A percentile compares a stretch with the other conserved stretches of the same genome.
phyloP scores from a whole-genome alignment of 1,284 basidiomycete species.

The Earliella scabrosa region DNA sequence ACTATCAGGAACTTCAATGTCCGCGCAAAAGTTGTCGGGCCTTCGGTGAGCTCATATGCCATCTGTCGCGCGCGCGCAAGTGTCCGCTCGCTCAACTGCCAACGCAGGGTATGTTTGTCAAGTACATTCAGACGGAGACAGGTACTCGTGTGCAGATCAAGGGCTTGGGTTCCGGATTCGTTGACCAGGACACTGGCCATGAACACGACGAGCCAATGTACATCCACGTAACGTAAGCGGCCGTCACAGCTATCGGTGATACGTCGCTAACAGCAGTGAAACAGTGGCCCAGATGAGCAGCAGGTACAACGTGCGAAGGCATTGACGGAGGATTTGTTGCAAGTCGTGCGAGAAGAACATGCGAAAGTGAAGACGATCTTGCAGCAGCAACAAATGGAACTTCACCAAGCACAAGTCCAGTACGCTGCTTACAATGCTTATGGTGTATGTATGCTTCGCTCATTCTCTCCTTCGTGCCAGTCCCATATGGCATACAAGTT shows the following conservation, averaged over 20 bases:
- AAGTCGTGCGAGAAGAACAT: constrained; percentile 86
- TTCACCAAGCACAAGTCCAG: constrained; percentile 79
- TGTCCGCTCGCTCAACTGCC: constrained; percentile 8
- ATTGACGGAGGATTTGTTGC: constrained; percentile 87
- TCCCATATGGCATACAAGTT: constrained; percentile 25
- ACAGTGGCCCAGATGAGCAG: constrained; percentile 85
- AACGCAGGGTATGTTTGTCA: constrained; percentile 92
- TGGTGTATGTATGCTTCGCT: constrained; percentile 52
- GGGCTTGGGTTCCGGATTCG: constrained; percentile 92
- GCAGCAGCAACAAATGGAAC: constrained; percentile 79
- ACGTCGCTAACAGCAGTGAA: constrained; percentile 7
- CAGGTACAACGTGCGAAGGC: constrained; percentile 89
- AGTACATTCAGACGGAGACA: constrained; percentile 97
- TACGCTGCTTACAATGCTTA: constrained; percentile 74
- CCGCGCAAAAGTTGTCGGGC: constrained; percentile 96
- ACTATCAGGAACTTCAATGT: constrained; percentile 96
- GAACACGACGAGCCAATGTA: constrained; percentile 94
- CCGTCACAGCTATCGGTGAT: neutral
- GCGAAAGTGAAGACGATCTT: constrained; percentile 72
- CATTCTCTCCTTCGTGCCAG: constrained; percentile 23
- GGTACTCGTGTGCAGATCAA: constrained; percentile 98
- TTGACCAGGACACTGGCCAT: constrained; percentile 91
- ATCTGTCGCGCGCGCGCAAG: too few relatives aligned
- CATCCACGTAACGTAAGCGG: constrained; percentile 86
- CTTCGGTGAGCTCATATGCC: constrained; percentile 72